Conservation (phyloP, 106 monocot species). For the Gastrodia elata region DNA sequence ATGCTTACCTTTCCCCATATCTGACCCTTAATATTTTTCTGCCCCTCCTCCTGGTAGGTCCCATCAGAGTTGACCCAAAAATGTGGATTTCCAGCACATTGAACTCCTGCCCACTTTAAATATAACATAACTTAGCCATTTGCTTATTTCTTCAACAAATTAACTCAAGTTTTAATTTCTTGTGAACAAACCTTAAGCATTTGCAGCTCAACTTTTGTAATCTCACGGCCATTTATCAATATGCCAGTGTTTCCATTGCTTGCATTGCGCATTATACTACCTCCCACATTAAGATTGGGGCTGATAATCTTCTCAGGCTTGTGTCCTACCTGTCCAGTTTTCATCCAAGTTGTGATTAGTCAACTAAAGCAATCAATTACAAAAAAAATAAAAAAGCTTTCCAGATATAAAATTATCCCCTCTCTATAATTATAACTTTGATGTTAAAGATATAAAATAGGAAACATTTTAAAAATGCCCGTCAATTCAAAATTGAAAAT, state of each 20-base stretch:
- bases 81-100: constrained; percentile 89
- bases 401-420: background rate
- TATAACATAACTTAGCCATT: background rate
- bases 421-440: background rate
- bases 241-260: constrained; percentile 95
- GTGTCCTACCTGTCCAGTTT: constrained; percentile 60
- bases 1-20: constrained; percentile 72
- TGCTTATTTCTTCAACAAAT: background rate
- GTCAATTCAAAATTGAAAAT: background rate
- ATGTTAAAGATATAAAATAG: constrained; percentile 1
- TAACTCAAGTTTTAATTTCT: background rate
- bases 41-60: constrained; percentile 93
- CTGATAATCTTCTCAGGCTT: constrained; percentile 82
- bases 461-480: background rate
- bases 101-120: constrained; percentile 82
- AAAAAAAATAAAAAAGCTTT: background rate
- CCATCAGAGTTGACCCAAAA: constrained; percentile 99
- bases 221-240: constrained; percentile 80
- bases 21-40: constrained; percentile 72
- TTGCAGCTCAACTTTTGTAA: constrained; percentile 70
- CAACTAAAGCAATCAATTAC: background rate
- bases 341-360: background rate
- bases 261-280: constrained; percentile 50
- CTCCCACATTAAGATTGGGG: constrained; percentile 75
- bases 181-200: constrained; percentile 74